These are phyloP conservation scores for Thielaviopsis populi DNA, from an alignment of 2,329 filamentous ascomycete genomes.

Conservation along the genomic window DNA sequence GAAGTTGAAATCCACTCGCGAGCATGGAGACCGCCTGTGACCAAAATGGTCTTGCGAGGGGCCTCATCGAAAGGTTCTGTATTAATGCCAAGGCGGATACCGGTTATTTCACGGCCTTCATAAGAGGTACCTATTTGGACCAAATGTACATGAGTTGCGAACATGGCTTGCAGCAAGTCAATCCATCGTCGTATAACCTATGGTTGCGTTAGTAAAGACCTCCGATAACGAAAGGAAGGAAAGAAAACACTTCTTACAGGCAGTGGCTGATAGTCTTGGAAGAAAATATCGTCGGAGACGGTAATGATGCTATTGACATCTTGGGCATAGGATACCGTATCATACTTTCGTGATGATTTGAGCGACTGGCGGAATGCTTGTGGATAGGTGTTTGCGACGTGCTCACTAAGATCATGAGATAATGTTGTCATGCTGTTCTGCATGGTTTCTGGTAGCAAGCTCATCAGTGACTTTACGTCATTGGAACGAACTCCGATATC, in stretches of 20 bases:
- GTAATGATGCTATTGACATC: neutral
- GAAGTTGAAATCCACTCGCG: constrained; percentile 93
- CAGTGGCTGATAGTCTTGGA: constrained; percentile 79
- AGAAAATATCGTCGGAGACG: constrained; percentile 60
- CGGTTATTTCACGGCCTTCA: constrained; percentile 75
- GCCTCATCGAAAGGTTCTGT: constrained; percentile 31
- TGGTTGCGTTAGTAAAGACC: constrained; percentile 12
- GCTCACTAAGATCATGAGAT: constrained; percentile 64
- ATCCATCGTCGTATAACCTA: constrained; percentile 70
- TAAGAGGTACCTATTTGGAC: constrained; percentile 70
- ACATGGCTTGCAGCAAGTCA: constrained; percentile 77
- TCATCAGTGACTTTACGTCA: constrained; percentile 62
- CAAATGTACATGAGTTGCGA: constrained; percentile 60
- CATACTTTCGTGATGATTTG: neutral
- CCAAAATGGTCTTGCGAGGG: constrained; percentile 59
- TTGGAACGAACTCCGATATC: constrained; percentile 69
- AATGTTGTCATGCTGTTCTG: constrained; percentile 57
- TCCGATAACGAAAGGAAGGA: neutral
- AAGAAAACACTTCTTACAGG: constrained; percentile 31
- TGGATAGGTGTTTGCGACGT: constrained; percentile 64
- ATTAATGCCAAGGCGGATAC: constrained; percentile 51
- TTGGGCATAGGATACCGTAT: neutral
- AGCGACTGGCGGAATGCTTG: constrained; percentile 17
- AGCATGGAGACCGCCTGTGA: constrained; percentile 79
- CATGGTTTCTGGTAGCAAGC: constrained; percentile 60